These are phyloP conservation scores for Aspergillus arachidicola DNA, from an alignment of 2,329 filamentous ascomycete species.

Conservation along the genomic window DNA sequence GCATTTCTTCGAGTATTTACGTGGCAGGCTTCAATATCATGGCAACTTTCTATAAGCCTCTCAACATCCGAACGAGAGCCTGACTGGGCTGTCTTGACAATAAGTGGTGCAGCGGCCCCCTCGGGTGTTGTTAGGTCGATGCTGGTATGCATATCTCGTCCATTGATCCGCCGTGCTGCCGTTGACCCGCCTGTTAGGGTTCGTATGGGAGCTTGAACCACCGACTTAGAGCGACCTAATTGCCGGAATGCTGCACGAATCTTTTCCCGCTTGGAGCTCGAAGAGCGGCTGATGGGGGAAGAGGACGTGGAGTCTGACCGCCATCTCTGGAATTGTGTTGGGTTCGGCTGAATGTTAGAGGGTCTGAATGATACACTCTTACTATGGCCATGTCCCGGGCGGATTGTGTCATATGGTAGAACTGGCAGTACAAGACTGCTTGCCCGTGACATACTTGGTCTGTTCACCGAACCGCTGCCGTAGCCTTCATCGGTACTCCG, in stretches of 20 bases:
- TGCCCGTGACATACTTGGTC: conserved; percentile 15
- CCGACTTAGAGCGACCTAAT: conserved; percentile 18
- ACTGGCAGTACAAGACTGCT: conserved; percentile 17
- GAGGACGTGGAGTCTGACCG: conserved; percentile 20
- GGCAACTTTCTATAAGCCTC: conserved; percentile 33
- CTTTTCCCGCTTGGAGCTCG: conserved; percentile 24
- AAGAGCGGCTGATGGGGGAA: conserved; percentile 9
- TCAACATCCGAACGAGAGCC: conserved; percentile 38
- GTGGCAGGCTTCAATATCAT: conserved; percentile 35
- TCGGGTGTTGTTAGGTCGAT: conserved; percentile 37
- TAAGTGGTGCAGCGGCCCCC: conserved; percentile 32
- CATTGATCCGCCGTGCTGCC: conserved; percentile 12
- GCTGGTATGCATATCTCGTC: conserved; percentile 35
- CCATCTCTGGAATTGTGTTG: conserved; percentile 21
- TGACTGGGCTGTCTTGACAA: conserved; percentile 41
- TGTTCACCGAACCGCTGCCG: conserved; percentile 24
- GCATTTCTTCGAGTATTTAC: conserved; percentile 37
- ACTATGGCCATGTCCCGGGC: conserved; percentile 18
- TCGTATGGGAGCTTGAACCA: conserved; percentile 12
- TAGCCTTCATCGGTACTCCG: conserved; percentile 33
- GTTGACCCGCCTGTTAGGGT: conserved; percentile 10
- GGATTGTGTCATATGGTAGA: conserved; percentile 19
- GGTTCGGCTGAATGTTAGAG: conserved; percentile 6
- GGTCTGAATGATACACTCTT: conserved; percentile 22
- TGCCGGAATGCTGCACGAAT: conserved; percentile 22